Conservation (phyloP, 2,329 filamentous ascomycete species). For the Dothiorella sarmentorum region DNA sequence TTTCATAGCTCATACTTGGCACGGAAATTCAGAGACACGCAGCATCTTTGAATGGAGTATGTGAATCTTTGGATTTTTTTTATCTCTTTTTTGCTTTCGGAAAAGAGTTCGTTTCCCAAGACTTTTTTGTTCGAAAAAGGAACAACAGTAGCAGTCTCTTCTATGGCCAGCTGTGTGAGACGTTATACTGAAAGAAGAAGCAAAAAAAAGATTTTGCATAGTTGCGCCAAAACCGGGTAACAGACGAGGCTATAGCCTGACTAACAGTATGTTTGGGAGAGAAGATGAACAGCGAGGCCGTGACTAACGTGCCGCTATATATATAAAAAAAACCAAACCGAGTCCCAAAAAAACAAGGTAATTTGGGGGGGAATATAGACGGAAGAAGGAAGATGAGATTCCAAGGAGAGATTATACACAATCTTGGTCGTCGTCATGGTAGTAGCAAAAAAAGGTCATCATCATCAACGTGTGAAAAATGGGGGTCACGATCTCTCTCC, state of each 20-base stretch:
- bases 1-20: too few species aligned
- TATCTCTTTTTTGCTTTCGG: too few species aligned
- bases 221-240: not conserved
- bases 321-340: not conserved
- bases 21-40: too few species aligned
- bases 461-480: not conserved
- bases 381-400: not conserved
- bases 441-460: not conserved
- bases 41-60: not conserved
- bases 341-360: not conserved
- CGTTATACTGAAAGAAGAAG: not conserved
- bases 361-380: not conserved
- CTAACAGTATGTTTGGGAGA: not conserved
- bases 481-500: not conserved
- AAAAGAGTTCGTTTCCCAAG: not conserved
- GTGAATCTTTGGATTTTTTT: not conserved
- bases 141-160: not conserved
- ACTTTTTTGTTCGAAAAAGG: not conserved
- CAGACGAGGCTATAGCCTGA: not conserved
- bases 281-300: not conserved
- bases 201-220: not conserved
- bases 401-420: conserved; percentile 1
- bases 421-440: not conserved
- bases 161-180: not conserved
- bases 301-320: not conserved